These are phyloP conservation scores for Pterulicium gracile DNA, from an alignment of 1,284 basidiomycete genomes.

Conservation along the genomic window DNA sequence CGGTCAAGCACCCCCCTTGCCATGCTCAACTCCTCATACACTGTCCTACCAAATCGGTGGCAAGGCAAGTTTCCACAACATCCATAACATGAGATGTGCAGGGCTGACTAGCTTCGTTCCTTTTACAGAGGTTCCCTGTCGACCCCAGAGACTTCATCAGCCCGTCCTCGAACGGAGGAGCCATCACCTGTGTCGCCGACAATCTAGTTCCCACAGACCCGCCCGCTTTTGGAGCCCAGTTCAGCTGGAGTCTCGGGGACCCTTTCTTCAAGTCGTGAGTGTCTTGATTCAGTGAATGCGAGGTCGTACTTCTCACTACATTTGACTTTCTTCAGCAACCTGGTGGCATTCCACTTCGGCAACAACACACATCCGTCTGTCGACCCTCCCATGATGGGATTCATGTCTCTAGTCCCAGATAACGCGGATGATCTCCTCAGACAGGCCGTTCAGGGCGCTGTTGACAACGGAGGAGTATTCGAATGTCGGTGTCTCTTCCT, in stretches of 20 bases:
- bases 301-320: background rate
- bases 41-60: slow-evolving; percentile 55
- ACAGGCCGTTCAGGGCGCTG: slow-evolving; percentile 9
- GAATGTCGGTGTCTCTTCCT: slow-evolving; percentile 8
- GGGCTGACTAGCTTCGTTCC: too few species aligned
- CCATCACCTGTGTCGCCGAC: slow-evolving; percentile 30
- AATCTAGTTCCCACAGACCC: slow-evolving; percentile 45
- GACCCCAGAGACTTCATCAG: slow-evolving; percentile 55
- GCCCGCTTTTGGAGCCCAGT: slow-evolving; percentile 25
- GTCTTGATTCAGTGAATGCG: background rate
- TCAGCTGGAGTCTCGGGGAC: slow-evolving; percentile 24
- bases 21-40: slow-evolving; percentile 38
- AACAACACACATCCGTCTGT: slow-evolving; percentile 12
- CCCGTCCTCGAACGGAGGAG: slow-evolving; percentile 25
- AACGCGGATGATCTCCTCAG: slow-evolving; percentile 8
- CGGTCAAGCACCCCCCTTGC: slow-evolving; percentile 19
- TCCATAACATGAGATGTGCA: too few species aligned
- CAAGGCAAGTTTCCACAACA: slow-evolving; percentile 14
- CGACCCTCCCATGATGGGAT: slow-evolving; percentile 11
- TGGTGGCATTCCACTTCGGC: slow-evolving; percentile 17
- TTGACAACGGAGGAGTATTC: slow-evolving; percentile 8
- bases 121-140: slow-evolving; percentile 39
- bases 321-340: slow-evolving; percentile 17
- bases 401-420: slow-evolving; percentile 9
- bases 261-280: slow-evolving; percentile 23